Percentiles rank a stretch among this genome's conserved stretches.
Conservation (phyloP, 2,329 filamentous ascomycete genomes). For the Elsinoe batatas region DNA sequence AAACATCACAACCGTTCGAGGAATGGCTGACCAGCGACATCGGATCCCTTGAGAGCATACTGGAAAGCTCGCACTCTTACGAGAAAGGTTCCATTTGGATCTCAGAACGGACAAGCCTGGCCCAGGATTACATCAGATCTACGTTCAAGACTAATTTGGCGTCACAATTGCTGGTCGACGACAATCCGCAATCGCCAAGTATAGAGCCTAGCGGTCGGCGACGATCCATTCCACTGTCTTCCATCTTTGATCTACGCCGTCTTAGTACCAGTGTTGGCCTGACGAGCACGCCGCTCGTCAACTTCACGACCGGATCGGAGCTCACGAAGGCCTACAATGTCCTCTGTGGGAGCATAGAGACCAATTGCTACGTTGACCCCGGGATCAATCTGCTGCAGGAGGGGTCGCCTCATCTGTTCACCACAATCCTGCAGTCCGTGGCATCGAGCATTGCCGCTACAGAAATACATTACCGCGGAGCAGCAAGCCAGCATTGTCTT, state of each 20-base stretch:
- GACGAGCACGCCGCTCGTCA: not conserved
- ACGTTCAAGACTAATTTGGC: not conserved
- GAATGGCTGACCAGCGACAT: constrained; percentile 49
- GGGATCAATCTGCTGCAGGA: not conserved
- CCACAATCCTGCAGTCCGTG: constrained; percentile 31
- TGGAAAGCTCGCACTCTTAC: not conserved
- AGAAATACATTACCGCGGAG: constrained; percentile 84
- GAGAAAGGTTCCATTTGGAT: not conserved
- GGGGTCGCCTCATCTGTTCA: constrained; percentile 48
- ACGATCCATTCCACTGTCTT: not conserved
- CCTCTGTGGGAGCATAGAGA: constrained; percentile 4
- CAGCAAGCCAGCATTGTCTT: constrained; percentile 57
- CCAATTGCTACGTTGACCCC: constrained; percentile 1
- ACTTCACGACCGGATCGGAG: constrained; percentile 24
- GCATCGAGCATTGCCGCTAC: constrained; percentile 70
- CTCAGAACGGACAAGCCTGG: not conserved
- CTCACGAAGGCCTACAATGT: constrained; percentile 19
- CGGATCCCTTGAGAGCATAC: not conserved
- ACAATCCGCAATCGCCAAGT: constrained; percentile 2
- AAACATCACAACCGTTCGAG: constrained; percentile 48
- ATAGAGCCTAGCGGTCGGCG: not conserved
- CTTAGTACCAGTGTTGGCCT: not conserved
- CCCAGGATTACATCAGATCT: not conserved
- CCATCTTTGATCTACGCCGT: constrained; percentile 6
- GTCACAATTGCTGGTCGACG: not conserved